Percentiles rank a stretch among this genome's conserved stretches.
These are phyloP conservation scores for Solanum etuberosum DNA, from an alignment of 257 asterid genomes.

Conservation along the genomic window DNA sequence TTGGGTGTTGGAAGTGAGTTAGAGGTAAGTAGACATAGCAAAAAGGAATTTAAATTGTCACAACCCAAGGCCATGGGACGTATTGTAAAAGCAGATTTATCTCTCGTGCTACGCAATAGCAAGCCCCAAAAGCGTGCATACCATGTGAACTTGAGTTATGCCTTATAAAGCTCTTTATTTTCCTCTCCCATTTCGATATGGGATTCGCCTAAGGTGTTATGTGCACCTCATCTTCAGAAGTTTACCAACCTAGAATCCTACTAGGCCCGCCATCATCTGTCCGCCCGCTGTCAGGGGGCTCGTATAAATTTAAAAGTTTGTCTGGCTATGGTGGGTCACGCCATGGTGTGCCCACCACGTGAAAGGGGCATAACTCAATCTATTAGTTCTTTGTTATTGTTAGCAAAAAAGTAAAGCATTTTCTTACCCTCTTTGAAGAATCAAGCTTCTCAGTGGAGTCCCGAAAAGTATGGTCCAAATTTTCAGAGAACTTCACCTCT, in stretches of 20 bases:
- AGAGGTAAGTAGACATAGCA: not conserved
- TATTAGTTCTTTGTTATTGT: not conserved
- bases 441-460: slow-evolving; percentile 33
- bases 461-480: slow-evolving; percentile 16
- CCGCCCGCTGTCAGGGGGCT: not conserved
- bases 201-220: not conserved
- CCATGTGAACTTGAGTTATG: not conserved
- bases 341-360: not conserved
- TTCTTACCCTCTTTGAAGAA: slow-evolving; percentile 43
- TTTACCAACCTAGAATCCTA: not conserved
- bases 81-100: not conserved
- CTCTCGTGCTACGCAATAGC: not conserved
- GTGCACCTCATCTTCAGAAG: not conserved
- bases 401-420: not conserved
- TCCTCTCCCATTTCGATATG: not conserved
- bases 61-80: not conserved
- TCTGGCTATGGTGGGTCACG: not conserved
- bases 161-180: not conserved
- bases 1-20: not conserved
- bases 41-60: not conserved
- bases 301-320: not conserved
- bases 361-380: not conserved
- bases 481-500: slow-evolving; percentile 12
- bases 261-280: not conserved
- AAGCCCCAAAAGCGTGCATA: not conserved